Evolutionary conservation across 805 yeast genomes (phyloP).

Genomic region (Teunomyces aglyptinius): DNA sequence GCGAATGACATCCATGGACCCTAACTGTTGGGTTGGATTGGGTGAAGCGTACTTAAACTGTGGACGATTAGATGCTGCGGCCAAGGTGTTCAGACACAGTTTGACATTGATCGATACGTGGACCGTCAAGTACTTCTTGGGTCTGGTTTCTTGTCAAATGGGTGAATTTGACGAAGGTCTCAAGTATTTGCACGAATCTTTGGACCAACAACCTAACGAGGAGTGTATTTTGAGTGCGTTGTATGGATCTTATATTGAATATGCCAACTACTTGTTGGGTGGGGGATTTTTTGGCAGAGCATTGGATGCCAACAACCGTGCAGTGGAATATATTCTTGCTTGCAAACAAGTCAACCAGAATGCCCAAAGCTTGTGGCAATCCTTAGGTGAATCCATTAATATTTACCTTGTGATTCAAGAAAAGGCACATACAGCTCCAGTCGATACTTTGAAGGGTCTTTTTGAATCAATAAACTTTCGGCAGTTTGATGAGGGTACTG

Average conservation of each 20-base stretch:
- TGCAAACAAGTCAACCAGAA: conserved; percentile 34
- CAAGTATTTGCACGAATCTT: conserved; percentile 41
- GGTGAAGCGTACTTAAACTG: conserved; percentile 91
- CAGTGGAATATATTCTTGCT: conserved; percentile 42
- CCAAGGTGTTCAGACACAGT: conserved; percentile 74
- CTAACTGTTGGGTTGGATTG: conserved; percentile 88
- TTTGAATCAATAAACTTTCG: conserved; percentile 17
- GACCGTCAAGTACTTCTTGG: conserved; percentile 66
- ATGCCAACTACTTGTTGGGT: conserved; percentile 49
- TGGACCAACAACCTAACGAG: conserved; percentile 46
- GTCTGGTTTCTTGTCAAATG: conserved; percentile 59
- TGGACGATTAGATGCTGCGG: conserved; percentile 85
- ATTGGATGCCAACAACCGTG: conserved; percentile 42
- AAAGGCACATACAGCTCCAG: conserved; percentile 49
- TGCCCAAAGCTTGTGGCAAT: conserved; percentile 65
- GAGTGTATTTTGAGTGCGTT: conserved; percentile 47
- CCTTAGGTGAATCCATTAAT: conserved; percentile 55
- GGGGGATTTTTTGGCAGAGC: conserved; percentile 73
- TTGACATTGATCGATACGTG: conserved; percentile 52
- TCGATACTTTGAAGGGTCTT: conserved; percentile 14
- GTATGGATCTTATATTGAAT: conserved; percentile 54
- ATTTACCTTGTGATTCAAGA: conserved; percentile 57
- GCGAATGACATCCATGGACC: conserved; percentile 62
- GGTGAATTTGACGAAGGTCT: conserved; percentile 68
- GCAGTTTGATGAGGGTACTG: conserved; percentile 8